Percentiles rank a stretch among this genome's conserved stretches.
Evolutionary conservation across 805 yeast species (phyloP).

Genomic region (Komagataella pseudopastoris): DNA sequence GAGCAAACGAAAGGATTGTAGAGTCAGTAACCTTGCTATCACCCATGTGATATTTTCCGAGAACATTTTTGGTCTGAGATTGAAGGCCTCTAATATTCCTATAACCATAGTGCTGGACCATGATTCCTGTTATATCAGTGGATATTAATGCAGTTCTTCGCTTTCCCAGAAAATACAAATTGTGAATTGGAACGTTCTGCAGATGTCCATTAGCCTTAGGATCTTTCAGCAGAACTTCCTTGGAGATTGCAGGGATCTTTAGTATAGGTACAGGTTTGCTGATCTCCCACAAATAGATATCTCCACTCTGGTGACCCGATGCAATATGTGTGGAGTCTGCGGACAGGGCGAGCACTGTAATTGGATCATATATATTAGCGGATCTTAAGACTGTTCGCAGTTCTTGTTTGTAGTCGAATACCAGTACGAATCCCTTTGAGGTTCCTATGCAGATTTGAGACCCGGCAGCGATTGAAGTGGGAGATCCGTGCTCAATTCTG

Average conservation of each 20-base stretch:
- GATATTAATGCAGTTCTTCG: constrained; percentile 44
- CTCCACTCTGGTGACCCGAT: constrained; percentile 57
- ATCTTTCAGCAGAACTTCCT: constrained; percentile 7
- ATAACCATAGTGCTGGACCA: constrained; percentile 51
- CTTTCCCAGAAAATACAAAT: constrained; percentile 32
- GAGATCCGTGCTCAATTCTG: constrained; percentile 31
- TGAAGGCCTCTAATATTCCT: constrained; percentile 40
- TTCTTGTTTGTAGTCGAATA: constrained; percentile 59
- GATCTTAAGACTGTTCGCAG: constrained; percentile 28
- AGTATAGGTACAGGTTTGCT: constrained; percentile 17
- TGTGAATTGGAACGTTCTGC: constrained; percentile 22
- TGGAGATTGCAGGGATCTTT: constrained; percentile 15
- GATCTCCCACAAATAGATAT: constrained; percentile 57
- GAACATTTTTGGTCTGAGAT: constrained; percentile 30
- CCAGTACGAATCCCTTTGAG: constrained; percentile 42
- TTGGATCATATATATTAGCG: constrained; percentile 26
- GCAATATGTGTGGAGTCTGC: constrained; percentile 59
- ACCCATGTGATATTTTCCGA: constrained; percentile 30
- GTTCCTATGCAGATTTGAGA: constrained; percentile 57
- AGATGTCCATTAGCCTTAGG: constrained; percentile 22
- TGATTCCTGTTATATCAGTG: constrained; percentile 41
- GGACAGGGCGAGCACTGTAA: constrained; percentile 45
- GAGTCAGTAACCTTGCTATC: not conserved
- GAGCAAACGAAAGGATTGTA: constrained; percentile 5
- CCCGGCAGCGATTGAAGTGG: constrained; percentile 29